Conservation (phyloP, 2,329 filamentous ascomycete species). For the Colletotrichum sp. region DNA sequence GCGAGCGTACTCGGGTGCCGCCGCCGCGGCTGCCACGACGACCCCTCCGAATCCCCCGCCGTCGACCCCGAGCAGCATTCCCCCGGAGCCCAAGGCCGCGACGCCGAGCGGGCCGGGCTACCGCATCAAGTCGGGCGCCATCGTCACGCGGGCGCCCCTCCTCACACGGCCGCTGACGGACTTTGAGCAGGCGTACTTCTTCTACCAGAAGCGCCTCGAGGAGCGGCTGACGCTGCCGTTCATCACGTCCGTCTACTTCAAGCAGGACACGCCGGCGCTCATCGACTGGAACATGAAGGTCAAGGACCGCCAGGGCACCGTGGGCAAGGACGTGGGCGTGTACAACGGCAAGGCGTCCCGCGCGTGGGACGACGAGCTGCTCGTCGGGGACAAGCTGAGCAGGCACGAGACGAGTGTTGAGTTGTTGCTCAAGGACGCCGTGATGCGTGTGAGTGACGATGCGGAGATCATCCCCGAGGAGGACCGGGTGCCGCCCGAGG, state of each 20-base stretch:
- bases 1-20: slow-evolving; percentile 39
- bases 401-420: slow-evolving; percentile 70
- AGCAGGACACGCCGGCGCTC: slow-evolving; percentile 82
- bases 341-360: slow-evolving; percentile 75
- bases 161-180: slow-evolving; percentile 83
- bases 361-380: slow-evolving; percentile 91
- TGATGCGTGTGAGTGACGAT: slow-evolving; percentile 64
- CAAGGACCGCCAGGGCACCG: slow-evolving; percentile 72
- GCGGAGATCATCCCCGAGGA: slow-evolving; percentile 62
- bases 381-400: slow-evolving; percentile 74
- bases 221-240: slow-evolving; percentile 90
- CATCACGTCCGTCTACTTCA: slow-evolving; percentile 92
- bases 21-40: slow-evolving; percentile 25
- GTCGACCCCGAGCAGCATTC: slow-evolving; percentile 28
- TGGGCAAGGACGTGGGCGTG: slow-evolving; percentile 83
- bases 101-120: slow-evolving; percentile 35
- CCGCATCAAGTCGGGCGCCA: slow-evolving; percentile 68
- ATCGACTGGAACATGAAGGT: slow-evolving; percentile 92
- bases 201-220: slow-evolving; percentile 97
- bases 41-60: slow-evolving; percentile 24
- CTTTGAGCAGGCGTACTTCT: slow-evolving; percentile 93
- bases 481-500: slow-evolving; percentile 71
- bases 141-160: slow-evolving; percentile 87
- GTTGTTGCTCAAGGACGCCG: slow-evolving; percentile 76
- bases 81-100: slow-evolving; percentile 26